Percentiles rank a stretch among this genome's conserved stretches.
Conservation (phyloP, 2,329 filamentous ascomycete genomes). For the Trichoderma sp. region DNA sequence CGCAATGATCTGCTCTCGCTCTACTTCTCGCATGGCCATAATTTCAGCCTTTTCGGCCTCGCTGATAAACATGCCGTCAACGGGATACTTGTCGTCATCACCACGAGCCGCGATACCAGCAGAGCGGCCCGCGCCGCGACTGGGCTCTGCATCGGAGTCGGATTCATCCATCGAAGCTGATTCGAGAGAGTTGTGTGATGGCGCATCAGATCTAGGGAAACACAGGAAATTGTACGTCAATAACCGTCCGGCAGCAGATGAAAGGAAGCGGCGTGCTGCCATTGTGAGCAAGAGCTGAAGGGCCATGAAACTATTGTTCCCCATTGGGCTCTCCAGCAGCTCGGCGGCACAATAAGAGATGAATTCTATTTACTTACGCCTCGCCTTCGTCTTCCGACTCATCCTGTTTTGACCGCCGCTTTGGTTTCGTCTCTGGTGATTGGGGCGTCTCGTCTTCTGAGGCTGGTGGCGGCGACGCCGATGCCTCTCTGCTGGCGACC, state of each 20-base stretch:
- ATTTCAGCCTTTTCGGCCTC: constrained; percentile 77
- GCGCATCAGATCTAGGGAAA: constrained; percentile 62
- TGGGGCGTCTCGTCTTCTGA: constrained; percentile 35
- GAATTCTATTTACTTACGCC: constrained; percentile 43
- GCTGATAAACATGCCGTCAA: constrained; percentile 83
- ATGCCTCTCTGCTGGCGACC: constrained; percentile 58
- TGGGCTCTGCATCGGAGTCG: constrained; percentile 63
- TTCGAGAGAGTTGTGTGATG: constrained; percentile 73
- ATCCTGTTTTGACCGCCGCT: constrained; percentile 49
- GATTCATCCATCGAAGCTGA: constrained; percentile 92
- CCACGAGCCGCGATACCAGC: constrained; percentile 53
- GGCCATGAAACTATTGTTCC: constrained; percentile 13
- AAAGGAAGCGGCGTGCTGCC: not conserved
- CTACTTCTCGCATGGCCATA: constrained; percentile 83
- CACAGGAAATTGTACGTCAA: constrained; percentile 17
- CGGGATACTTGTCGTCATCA: constrained; percentile 72
- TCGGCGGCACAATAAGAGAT: constrained; percentile 15
- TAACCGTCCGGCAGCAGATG: constrained; percentile 10
- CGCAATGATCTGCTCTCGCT: constrained; percentile 87
- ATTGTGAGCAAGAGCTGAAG: constrained; percentile 3
- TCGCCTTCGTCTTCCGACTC: constrained; percentile 67
- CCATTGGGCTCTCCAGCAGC: not conserved
- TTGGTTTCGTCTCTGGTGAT: constrained; percentile 50
- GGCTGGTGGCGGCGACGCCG: constrained; percentile 55
- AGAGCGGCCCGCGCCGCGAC: constrained; percentile 44